Conservation (phyloP, 2,329 filamentous ascomycete species). For the Alternaria burnsii region DNA sequence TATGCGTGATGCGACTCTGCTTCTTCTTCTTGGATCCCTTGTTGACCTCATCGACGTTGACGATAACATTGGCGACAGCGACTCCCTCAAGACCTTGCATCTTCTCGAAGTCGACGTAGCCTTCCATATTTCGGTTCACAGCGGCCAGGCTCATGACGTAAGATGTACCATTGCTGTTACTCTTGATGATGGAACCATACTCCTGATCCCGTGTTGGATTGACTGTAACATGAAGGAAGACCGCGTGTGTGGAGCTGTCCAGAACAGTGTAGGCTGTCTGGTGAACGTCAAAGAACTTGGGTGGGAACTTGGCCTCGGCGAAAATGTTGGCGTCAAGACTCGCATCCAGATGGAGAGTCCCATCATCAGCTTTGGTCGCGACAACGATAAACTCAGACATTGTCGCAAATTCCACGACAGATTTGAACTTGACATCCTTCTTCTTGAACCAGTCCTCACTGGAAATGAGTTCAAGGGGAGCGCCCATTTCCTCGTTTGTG, state of each 20-base stretch:
- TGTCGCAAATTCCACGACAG: conserved; percentile 86
- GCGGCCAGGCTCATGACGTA: conserved; percentile 84
- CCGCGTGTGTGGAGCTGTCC: conserved; percentile 91
- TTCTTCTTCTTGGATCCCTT: conserved; percentile 77
- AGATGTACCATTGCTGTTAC: conserved; percentile 96
- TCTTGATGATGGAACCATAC: conserved; percentile 92
- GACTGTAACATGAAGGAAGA: conserved; percentile 92
- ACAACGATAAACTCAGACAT: conserved; percentile 98
- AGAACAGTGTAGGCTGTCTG: conserved; percentile 90
- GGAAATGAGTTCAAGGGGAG: conserved; percentile 74
- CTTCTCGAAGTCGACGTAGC: conserved; percentile 96
- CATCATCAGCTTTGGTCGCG: conserved; percentile 72
- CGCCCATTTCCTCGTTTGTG: conserved; percentile 68
- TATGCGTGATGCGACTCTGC: conserved; percentile 93
- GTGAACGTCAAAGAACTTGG: conserved; percentile 80
- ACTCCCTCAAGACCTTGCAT: conserved; percentile 92
- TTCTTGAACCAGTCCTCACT: conserved; percentile 82
- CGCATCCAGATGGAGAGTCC: conserved; percentile 77
- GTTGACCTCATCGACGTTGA: conserved; percentile 72
- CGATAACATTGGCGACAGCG: conserved; percentile 83
- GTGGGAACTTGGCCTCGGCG: conserved; percentile 84
- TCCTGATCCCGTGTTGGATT: conserved; percentile 70
- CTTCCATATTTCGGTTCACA: conserved; percentile 80
- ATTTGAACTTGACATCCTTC: conserved; percentile 68
- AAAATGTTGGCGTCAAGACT: conserved; percentile 87